Evolutionary conservation across 2,329 filamentous ascomycete genomes (phyloP).

Genomic region (Colletotrichum magnum): DNA sequence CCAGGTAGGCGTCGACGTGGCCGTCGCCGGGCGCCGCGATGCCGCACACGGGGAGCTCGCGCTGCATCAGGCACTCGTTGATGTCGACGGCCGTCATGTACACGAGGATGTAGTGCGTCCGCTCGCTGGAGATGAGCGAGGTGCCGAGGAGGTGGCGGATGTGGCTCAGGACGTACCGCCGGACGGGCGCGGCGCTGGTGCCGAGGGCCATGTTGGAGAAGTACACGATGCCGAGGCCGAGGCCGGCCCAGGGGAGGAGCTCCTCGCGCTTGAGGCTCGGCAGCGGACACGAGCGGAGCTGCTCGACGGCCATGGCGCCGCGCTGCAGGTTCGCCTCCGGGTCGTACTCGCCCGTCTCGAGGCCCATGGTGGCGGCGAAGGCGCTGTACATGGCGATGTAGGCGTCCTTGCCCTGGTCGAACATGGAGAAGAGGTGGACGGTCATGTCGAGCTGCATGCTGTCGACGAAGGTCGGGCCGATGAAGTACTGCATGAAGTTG

Average conservation of each 20-base stretch:
- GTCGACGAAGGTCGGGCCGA: slow-evolving; percentile 34
- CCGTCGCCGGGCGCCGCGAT: slow-evolving; percentile 33
- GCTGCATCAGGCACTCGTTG: slow-evolving; percentile 44
- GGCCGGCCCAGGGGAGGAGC: slow-evolving; percentile 28
- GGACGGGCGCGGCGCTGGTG: slow-evolving; percentile 35
- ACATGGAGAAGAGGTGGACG: slow-evolving; percentile 36
- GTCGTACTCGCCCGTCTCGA: slow-evolving; percentile 35
- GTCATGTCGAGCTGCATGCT: slow-evolving; percentile 39
- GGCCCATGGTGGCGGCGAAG: slow-evolving; percentile 29
- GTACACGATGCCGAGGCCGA: slow-evolving; percentile 33
- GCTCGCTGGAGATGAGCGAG: slow-evolving; percentile 24
- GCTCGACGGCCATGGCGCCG: slow-evolving; percentile 35
- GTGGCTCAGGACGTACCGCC: slow-evolving; percentile 36
- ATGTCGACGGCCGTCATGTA: slow-evolving; percentile 46
- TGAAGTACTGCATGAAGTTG: slow-evolving; percentile 39
- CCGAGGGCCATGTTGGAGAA: slow-evolving; percentile 40
- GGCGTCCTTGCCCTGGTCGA: slow-evolving; percentile 38
- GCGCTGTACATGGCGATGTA: slow-evolving; percentile 39
- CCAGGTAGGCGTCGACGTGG: slow-evolving; percentile 46
- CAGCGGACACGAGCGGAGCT: slow-evolving; percentile 31
- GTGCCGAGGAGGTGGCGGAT: slow-evolving; percentile 34
- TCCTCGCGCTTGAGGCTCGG: slow-evolving; percentile 33
- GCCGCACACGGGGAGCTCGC: slow-evolving; percentile 43
- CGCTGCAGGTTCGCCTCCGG: slow-evolving; percentile 33
- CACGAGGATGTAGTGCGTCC: slow-evolving; percentile 36